Evolutionary conservation across 2,329 filamentous ascomycete genomes (phyloP), one percentile per base, ranked within the genome.

Genomic region (Aschersonia sp.): DNA sequence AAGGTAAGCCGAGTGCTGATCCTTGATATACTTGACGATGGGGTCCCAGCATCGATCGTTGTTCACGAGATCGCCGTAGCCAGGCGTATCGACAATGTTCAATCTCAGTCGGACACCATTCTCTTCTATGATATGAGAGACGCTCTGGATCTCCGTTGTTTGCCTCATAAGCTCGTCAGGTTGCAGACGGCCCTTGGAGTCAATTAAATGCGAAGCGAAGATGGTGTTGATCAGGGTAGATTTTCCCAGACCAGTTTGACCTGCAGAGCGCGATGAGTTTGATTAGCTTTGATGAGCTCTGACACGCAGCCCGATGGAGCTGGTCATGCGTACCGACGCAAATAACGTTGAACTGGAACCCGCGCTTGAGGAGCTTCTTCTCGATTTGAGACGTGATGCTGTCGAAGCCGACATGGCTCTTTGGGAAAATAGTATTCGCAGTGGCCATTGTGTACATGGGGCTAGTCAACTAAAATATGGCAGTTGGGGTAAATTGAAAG

Each of bases 1-100:
- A 59, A 98, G 81, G 74, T 97, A 98, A 61, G 92, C 90, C 47
- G 88, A 96, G 77, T 98, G 92, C 76, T 98, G 92, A 71, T 98
- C 92, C 79, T 98, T 98, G 79, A 98, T 98, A 73, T 98, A 98
- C 77, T 98, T 98, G 77, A 98, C 90, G 67, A 98, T 98, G 54
- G 92, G 92, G 65, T 98, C 92, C 92, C 92, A 98, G 82, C 92
- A 98, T 78, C 92, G 85, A 73, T 98, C 92, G 70, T 98, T 98
- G 80, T 98, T 98, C 70, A 98, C 92, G 64, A 96, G 81, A 63
- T 98, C 92, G 63, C 92, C 92, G 63, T 98, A 98, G 55, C 92
- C 92, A 54, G 92, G 92, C 54, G 92, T 98, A 67, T 98, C 92
- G 62, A 98, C 92, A 63, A 98, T 98, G 79, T 97, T 98, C 63